Base-by-base conservation (phyloP, 2,329 filamentous ascomycete genomes). In the Exophiala viscosa region DNA sequence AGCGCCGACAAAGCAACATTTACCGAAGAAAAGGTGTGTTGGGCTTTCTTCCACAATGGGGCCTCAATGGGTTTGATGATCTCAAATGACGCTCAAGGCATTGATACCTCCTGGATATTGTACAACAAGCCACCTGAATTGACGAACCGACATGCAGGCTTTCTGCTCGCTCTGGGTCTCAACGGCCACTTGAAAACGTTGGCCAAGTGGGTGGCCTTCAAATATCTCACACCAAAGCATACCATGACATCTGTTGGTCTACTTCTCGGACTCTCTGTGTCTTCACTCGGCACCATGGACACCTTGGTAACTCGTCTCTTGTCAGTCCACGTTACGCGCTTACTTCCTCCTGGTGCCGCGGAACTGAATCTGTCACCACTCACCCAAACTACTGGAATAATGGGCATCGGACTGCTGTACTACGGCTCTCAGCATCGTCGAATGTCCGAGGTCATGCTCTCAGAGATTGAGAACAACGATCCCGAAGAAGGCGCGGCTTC, bases 361-460 rank as follows among this genome's bases (percentile, higher is more conserved):
- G 93, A 99, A 69, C 78, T 99, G 9, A 99, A 99, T 61, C 73
- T 99, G 1, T 96, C 92, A 2, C 88, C 90, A 3, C 78, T 95
- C 14, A 96, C 92, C 0, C 93, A 99, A 69, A 97, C 93, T 0
- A 93, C 92, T 1, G 93, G 91, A 15, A 87, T 99, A 38, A 95
- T 99, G 90, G 93, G 93, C 1, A 96, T 99, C 60, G 93, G 93
- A 0, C 73, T 99, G 36, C 76, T 99, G 1, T 99, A 97, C 69
- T 95, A 87, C 71, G 87, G 91, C 66, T 96, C 91, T 23, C 92
- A 97, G 65, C 95, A 99, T 71, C 87, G 95, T 28, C 85, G 95
- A 34, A 99, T 99, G 93, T 97, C 90, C 66, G 93, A 99, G 68
- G 90, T 97, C 14, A 96, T 99, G 90, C 82, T 99, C 45, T 97